These are phyloP conservation scores for Protostelium mycophagum DNA, from an alignment of 78 protist genomes.

Conservation along the genomic window DNA sequence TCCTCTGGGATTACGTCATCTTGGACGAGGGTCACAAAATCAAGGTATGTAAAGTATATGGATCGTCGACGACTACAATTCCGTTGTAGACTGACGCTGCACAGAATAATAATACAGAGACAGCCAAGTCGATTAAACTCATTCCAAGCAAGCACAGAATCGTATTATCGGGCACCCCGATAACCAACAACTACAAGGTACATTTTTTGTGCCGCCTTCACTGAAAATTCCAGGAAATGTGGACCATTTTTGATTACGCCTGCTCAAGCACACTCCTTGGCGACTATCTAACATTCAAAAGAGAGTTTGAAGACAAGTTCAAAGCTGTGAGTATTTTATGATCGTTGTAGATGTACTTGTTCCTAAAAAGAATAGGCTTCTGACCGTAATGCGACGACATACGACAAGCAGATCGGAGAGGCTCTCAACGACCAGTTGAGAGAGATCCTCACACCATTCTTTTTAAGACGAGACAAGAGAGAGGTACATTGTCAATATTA, in stretches of 20 bases:
- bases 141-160: slow-evolving; percentile 29
- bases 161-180: slow-evolving; percentile 82
- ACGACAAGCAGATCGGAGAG: neutral
- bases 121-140: slow-evolving; percentile 21
- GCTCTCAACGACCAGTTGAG: neutral
- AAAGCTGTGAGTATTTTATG: neutral
- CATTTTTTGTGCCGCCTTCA: neutral
- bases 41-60: neutral
- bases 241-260: slow-evolving; percentile 73
- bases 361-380: too few relatives aligned
- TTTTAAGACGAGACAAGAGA: slow-evolving; percentile 74
- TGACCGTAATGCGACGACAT: neutral
- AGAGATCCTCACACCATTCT: slow-evolving; percentile 49
- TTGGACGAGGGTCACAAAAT: neutral
- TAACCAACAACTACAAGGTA: slow-evolving; percentile 66
- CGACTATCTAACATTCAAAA: slow-evolving; percentile 7
- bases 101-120: slow-evolving; percentile 10
- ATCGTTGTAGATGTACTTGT: slow-evolving; percentile 6
- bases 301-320: slow-evolving; percentile 31
- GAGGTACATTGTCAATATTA: too few relatives aligned
- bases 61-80: neutral
- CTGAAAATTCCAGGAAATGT: slow-evolving; percentile 35
- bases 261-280: slow-evolving; percentile 54
- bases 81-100: neutral
- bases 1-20: slow-evolving; percentile 46